A percentile compares a stretch with the other conserved stretches of the same genome.
phyloP scores from a whole-genome alignment of 2,329 filamentous ascomycete genomes.

The Ophiostoma himal-ulmi region DNA sequence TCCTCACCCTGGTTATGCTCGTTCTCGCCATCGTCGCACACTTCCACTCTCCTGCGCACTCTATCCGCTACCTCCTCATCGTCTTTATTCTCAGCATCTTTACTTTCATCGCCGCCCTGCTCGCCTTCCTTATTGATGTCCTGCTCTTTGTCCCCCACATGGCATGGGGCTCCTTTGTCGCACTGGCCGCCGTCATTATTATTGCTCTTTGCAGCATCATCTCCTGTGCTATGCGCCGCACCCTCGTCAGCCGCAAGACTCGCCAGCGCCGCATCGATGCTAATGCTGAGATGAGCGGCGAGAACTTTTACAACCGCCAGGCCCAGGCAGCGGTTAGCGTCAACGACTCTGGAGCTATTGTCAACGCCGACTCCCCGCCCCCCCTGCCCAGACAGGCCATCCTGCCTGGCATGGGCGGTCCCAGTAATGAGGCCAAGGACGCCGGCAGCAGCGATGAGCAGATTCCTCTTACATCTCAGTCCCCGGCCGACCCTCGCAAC shows the following conservation, averaged over 20 bases:
- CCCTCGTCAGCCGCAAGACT: slow-evolving; percentile 86
- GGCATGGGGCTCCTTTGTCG: slow-evolving; percentile 90
- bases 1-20: slow-evolving; percentile 80
- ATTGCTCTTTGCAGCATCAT: slow-evolving; percentile 77
- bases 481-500: slow-evolving; percentile 49
- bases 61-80: slow-evolving; percentile 76
- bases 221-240: slow-evolving; percentile 90
- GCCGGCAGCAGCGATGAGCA: slow-evolving; percentile 62
- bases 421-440: slow-evolving; percentile 57
- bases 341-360: slow-evolving; percentile 30
- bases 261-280: slow-evolving; percentile 84
- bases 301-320: slow-evolving; percentile 78
- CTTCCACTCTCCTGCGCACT: slow-evolving; percentile 82
- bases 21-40: slow-evolving; percentile 74
- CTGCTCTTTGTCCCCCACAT: slow-evolving; percentile 91
- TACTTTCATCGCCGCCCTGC: slow-evolving; percentile 69
- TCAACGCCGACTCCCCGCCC: background rate
- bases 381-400: slow-evolving; percentile 44
- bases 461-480: slow-evolving; percentile 62
- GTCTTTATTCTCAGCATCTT: slow-evolving; percentile 83
- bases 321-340: slow-evolving; percentile 42
- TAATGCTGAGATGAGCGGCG: slow-evolving; percentile 95
- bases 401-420: slow-evolving; percentile 51
- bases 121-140: slow-evolving; percentile 90
- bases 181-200: slow-evolving; percentile 80